A percentile compares a stretch with the other conserved stretches of the same genome.
Evolutionary conservation across 768 basidiomycete genomes (phyloP).

Genomic region (Favolaschia claudopus): DNA sequence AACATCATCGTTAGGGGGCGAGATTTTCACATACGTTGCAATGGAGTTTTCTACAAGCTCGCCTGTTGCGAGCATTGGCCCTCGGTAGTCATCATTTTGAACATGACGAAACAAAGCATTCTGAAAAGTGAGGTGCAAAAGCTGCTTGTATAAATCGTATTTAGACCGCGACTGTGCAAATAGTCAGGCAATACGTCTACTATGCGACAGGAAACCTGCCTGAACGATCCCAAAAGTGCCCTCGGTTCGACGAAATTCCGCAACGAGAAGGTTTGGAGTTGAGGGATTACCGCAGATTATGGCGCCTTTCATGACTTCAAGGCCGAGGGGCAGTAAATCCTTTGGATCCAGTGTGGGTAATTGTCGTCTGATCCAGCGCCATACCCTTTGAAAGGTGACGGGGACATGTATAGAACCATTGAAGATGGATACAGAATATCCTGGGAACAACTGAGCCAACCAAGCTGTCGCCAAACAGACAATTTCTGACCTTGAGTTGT

Average conservation of each 20-base stretch:
- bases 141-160: slow-evolving; percentile 84
- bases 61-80: slow-evolving; percentile 72
- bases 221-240: slow-evolving; percentile 84
- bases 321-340: slow-evolving; percentile 86
- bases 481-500: slow-evolving; percentile 53
- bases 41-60: slow-evolving; percentile 65
- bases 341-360: slow-evolving; percentile 79
- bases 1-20: neutral
- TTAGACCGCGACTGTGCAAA: slow-evolving; percentile 74
- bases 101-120: slow-evolving; percentile 69
- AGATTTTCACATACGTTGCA: slow-evolving; percentile 46
- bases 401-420: slow-evolving; percentile 43
- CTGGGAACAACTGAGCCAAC: slow-evolving; percentile 24
- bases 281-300: slow-evolving; percentile 88
- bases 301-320: slow-evolving; percentile 80
- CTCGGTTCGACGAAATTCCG: slow-evolving; percentile 77
- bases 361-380: slow-evolving; percentile 64
- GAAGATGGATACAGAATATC: slow-evolving; percentile 40
- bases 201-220: slow-evolving; percentile 50
- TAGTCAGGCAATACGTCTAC: slow-evolving; percentile 7
- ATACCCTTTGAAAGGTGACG: slow-evolving; percentile 44
- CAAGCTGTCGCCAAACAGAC: neutral
- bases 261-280: slow-evolving; percentile 82
- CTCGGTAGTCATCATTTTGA: slow-evolving; percentile 79
- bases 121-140: slow-evolving; percentile 75